Evolutionary conservation across 1,284 basidiomycete genomes (phyloP).

Genomic region (Rhodotorula sp.): DNA sequence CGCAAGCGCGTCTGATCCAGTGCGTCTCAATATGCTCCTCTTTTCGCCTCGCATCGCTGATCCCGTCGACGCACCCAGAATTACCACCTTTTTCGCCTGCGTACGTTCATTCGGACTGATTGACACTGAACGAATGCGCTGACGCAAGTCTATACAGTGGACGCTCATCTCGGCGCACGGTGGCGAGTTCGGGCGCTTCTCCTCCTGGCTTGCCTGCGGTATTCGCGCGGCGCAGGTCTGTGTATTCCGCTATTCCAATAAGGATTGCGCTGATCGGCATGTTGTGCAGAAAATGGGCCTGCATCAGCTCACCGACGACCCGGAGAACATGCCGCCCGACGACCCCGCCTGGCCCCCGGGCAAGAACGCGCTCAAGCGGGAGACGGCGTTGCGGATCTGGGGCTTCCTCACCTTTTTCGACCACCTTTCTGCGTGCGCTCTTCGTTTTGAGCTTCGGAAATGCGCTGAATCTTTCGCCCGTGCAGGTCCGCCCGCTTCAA

Average conservation of each 20-base stretch:
- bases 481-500: slow-evolving; percentile 32
- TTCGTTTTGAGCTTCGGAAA: too few species aligned
- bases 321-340: slow-evolving; percentile 34
- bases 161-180: slow-evolving; percentile 18
- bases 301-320: slow-evolving; percentile 30
- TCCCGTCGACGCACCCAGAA: neutral
- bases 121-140: too few species aligned
- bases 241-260: neutral
- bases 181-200: slow-evolving; percentile 28
- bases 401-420: slow-evolving; percentile 28
- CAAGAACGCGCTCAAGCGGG: slow-evolving; percentile 37
- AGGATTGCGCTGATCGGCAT: too few species aligned
- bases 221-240: slow-evolving; percentile 14
- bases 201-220: slow-evolving; percentile 26
- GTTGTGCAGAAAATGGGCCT: slow-evolving; percentile 17
- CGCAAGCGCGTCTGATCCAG: slow-evolving; percentile 24
- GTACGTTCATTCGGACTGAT: neutral
- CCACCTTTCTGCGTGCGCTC: slow-evolving; percentile 13
- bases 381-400: slow-evolving; percentile 29
- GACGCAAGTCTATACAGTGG: too few species aligned
- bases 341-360: slow-evolving; percentile 29
- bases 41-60: neutral
- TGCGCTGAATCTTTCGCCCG: neutral
- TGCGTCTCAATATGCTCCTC: neutral
- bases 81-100: slow-evolving; percentile 28